phyloP scores from a whole-genome alignment of 2,329 filamentous ascomycete genomes.

The Aspergillus nomiae region DNA sequence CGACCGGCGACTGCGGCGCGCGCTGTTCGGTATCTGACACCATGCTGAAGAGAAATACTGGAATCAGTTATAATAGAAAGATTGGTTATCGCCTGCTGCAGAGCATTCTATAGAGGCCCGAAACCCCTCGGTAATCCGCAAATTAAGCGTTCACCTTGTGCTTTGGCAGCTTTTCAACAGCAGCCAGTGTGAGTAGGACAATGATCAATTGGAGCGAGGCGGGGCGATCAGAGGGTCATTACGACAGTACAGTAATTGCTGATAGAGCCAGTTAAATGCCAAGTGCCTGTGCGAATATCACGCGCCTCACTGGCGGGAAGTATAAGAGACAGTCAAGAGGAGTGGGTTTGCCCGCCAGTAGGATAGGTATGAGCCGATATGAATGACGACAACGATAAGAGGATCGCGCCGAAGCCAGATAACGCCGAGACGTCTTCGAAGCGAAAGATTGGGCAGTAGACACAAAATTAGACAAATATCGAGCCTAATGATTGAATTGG shows the following conservation, averaged over 20 bases:
- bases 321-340: constrained; percentile 1
- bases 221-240: constrained; percentile 15
- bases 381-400: constrained; percentile 8
- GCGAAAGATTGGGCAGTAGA: background rate
- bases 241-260: constrained; percentile 11
- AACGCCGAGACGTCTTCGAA: background rate
- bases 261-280: constrained; percentile 8
- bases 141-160: background rate
- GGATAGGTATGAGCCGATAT: constrained; percentile 1
- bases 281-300: constrained; percentile 12
- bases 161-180: constrained; percentile 3
- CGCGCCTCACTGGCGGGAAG: constrained; percentile 12
- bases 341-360: background rate
- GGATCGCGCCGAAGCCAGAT: background rate
- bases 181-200: constrained; percentile 10
- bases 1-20: constrained; percentile 8
- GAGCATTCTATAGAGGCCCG: background rate
- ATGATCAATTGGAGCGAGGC: constrained; percentile 3
- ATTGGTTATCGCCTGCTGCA: background rate
- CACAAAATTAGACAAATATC: background rate
- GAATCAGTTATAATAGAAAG: background rate
- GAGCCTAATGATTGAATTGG: background rate
- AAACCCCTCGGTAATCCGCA: background rate
- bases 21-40: constrained; percentile 11
- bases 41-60: constrained; percentile 15